Base-by-base conservation (phyloP, 2,329 filamentous ascomycete genomes). In the Pseudocercospora cruenta region DNA sequence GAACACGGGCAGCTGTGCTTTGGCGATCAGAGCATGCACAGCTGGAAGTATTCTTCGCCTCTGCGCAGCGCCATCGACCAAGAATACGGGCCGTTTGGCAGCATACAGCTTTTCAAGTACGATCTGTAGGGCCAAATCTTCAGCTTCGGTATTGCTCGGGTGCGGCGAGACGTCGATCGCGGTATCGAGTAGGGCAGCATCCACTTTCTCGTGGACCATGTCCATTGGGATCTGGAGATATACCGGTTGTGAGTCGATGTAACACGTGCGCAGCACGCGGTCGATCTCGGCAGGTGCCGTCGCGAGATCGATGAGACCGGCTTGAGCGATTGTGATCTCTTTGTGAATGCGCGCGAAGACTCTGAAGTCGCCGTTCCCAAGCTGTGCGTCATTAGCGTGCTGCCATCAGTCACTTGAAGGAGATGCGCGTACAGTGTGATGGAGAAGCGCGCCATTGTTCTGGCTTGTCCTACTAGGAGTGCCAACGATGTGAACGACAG, bases 161-260 rank as follows among this genome's bases (percentile, higher is more conserved):
- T 88, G 86, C 63, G 88, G 85, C 1, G 82, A 78, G 1, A 94
- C 80, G 74, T 93, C 86, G 66, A 97, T 87, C 0, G 88, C 88
- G 0, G 83, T 89, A n/a, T 89, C 85, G 12, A 96, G 84, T 7
- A 89, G 83, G 55, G 86, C 84, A 39, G 91, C 92, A 75, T 94
- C 90, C 24, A 96, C 82, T 79, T 94, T 91, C 77, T 88, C 86
- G 71, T 88, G 82, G 9, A 91, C 88, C 84, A 95, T 91, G 76
- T 96, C 92, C 16, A 91, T 92, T 2, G 93, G 92, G 8, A 96
- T 82, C 76, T 90, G 90, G 72, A 96, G 88, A 79, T 96, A 96
- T 58, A 96, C 91, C 2, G 93, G 93, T 21, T 91, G 86, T 67
- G 89, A 92, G 64, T 86, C 83, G 53, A 92, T 79, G 81, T 87